Conservation (phyloP, 129 eudicot genomes). For the Pseudognaphalium luteoalbum region DNA sequence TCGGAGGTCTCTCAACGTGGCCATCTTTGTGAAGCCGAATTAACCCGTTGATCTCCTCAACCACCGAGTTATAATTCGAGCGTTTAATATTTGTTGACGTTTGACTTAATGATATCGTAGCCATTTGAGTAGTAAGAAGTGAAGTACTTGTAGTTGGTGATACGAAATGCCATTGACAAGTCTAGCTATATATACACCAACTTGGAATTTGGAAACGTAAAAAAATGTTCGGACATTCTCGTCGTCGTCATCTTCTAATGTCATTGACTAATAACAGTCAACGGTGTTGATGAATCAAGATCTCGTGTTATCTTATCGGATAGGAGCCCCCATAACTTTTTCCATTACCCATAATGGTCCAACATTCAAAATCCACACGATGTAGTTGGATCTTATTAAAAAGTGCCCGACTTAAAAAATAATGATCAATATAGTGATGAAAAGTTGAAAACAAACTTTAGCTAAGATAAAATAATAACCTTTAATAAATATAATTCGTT, state of each 20-base stretch:
- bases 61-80: constrained; percentile 28
- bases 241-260: constrained; percentile 9
- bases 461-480: too few species aligned
- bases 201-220: constrained; percentile 9
- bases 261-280: constrained; percentile 26
- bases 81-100: constrained; percentile 20
- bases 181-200: constrained; percentile 26
- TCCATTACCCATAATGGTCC: constrained; percentile 20
- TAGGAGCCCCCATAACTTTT: constrained; percentile 31
- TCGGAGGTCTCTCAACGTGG: constrained; percentile 48
- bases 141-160: constrained; percentile 22
- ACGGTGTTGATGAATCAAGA: constrained; percentile 31
- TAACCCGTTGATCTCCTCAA: constrained; percentile 56
- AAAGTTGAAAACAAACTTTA: neutral
- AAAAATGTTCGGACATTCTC: constrained; percentile 8
- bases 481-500: too few species aligned
- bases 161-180: constrained; percentile 21
- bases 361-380: constrained; percentile 17
- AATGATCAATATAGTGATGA: neutral
- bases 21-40: constrained; percentile 54
- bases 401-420: neutral
- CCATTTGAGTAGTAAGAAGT: constrained; percentile 25
- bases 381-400: constrained; percentile 26
- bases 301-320: constrained; percentile 38
- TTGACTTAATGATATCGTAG: constrained; percentile 28